These are phyloP conservation scores for Verbascum thapsus DNA, from an alignment of 257 asterid genomes.

Conservation along the genomic window DNA sequence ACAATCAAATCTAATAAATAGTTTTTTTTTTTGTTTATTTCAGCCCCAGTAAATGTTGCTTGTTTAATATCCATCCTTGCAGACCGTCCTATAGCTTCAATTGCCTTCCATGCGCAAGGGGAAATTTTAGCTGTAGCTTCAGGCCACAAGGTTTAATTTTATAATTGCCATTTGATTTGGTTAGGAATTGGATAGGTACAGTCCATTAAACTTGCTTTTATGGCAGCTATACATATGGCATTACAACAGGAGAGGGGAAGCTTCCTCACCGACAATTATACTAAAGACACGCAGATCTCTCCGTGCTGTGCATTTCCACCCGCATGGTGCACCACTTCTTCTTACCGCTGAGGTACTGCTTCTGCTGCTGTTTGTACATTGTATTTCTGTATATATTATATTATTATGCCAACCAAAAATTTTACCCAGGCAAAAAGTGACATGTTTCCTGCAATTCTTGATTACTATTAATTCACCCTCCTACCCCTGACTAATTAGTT, in stretches of 20 bases:
- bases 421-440: too few species aligned
- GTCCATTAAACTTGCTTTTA: slow-evolving; percentile 36
- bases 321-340: slow-evolving; percentile 93
- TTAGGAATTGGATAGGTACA: slow-evolving; percentile 24
- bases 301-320: slow-evolving; percentile 98
- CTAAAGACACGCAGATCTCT: slow-evolving; percentile 94
- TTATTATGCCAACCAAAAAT: too few species aligned
- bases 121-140: slow-evolving; percentile 97
- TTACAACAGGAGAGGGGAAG: slow-evolving; percentile 78
- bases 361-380: slow-evolving; percentile 29
- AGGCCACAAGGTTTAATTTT: slow-evolving; percentile 86
- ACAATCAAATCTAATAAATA: slow-evolving; percentile 19
- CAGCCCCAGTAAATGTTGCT: slow-evolving; percentile 19
- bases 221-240: slow-evolving; percentile 94
- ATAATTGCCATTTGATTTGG: slow-evolving; percentile 22
- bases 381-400: slow-evolving; percentile 11
- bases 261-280: slow-evolving; percentile 78
- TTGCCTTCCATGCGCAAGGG: slow-evolving; percentile 97
- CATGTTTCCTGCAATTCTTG: too few species aligned
- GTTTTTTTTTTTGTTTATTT: slow-evolving; percentile 15
- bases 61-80: slow-evolving; percentile 34
- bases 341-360: slow-evolving; percentile 91
- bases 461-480: too few species aligned
- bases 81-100: slow-evolving; percentile 98
- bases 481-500: too few species aligned